Evolutionary conservation across 257 asterid genomes (phyloP), one percentile per base, ranked within the genome.

Genomic region (Solanum boliviense): DNA sequence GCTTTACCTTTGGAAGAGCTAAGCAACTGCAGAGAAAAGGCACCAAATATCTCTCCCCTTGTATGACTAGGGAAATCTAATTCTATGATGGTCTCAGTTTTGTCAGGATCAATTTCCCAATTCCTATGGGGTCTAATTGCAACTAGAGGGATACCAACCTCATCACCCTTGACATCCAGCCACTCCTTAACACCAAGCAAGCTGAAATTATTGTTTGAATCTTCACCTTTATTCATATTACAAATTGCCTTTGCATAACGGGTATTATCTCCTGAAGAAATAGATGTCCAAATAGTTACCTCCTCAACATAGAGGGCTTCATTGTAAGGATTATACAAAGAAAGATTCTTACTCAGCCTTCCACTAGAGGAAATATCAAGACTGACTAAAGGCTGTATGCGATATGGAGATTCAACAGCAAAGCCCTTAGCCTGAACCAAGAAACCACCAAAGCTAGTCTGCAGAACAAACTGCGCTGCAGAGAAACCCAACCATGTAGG

Each of bases 371-470:
- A 92, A 88, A 91, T 84, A 88, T 90, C 95, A 75, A 89, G 90
- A 41, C 91, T 91, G 88, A 90, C 67, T 34, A 94, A 87, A 75
- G 97, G 93, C 70, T 90, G 89, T 70, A 94, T 78, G 60, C 89
- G 86, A 89, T 94, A 96, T 58, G 98, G 98, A 6, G 99, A 95
- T 88, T 94, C 94, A 75, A 93, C 88, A 58, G 94, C 95, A 90
- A 91, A 89, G 48, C 98, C 99, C 87, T 93, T 93, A 84, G 95
- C 97, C 88, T 88, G 92, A 90, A 96, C 90, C 90, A 96, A 76
- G 93, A 96, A 95, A 79, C 98, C 99, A 35, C 98, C 99, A 6
- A 87, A 91, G 90, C 92, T 96, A 84, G 99, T 95, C 92, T 96
- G 99, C 90, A 96, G 81, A 91, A 96, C 93, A 81, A 96, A 89